These are phyloP conservation scores for Crithidia sp. DNA, from an alignment of 208 protist genomes.

Conservation along the genomic window DNA sequence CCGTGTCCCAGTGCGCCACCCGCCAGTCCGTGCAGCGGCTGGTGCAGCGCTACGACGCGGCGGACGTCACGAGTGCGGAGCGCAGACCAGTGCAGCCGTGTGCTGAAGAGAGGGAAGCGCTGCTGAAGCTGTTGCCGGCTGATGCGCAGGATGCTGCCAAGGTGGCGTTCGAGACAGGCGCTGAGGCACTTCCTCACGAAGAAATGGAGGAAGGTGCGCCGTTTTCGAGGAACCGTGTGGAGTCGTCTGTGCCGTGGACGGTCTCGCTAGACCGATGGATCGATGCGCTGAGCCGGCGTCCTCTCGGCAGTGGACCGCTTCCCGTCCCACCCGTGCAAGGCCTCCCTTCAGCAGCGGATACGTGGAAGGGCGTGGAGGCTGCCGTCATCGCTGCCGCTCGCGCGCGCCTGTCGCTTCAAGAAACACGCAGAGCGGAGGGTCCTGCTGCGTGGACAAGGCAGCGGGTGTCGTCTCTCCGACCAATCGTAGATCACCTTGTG, in stretches of 20 bases:
- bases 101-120: slow-evolving; percentile 14
- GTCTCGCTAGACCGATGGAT: neutral
- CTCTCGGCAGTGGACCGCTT: too few species aligned
- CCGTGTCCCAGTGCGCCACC: slow-evolving; percentile 24
- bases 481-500: neutral
- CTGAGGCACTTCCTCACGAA: too few species aligned
- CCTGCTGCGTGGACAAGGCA: neutral
- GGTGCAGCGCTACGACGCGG: slow-evolving; percentile 3
- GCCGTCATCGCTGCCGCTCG: neutral
- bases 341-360: neutral
- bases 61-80: neutral
- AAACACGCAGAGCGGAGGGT: too few species aligned
- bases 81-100: neutral
- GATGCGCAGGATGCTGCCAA: neutral
- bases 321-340: too few species aligned
- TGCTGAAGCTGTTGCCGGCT: slow-evolving; percentile 17
- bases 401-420: neutral
- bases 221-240: too few species aligned
- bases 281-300: neutral
- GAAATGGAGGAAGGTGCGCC: too few species aligned
- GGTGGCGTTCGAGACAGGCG: neutral
- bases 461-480: neutral
- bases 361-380: slow-evolving; percentile 9
- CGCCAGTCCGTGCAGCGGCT: slow-evolving; percentile 18
- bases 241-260: neutral